A percentile compares a stretch with the other conserved stretches of the same genome.
phyloP scores from a whole-genome alignment of 345 rosid species.

The Mallotus nudiflorus region DNA sequence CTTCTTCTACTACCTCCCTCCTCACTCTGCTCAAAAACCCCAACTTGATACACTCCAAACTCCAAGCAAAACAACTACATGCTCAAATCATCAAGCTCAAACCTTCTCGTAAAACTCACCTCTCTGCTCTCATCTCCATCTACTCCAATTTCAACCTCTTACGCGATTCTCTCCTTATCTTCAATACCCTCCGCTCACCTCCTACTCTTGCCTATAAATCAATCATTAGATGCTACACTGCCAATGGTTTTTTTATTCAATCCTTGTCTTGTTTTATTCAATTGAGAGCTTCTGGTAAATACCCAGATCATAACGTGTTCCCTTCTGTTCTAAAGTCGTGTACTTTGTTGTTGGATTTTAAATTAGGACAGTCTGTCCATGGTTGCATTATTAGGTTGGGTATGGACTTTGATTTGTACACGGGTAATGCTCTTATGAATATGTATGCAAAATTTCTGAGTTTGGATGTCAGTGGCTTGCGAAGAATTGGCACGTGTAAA shows the following conservation, averaged over 20 bases:
- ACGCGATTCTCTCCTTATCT: conserved; percentile 47
- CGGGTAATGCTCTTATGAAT: conserved; percentile 81
- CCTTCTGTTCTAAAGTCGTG: conserved; percentile 75
- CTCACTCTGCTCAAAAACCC: conserved; percentile 46
- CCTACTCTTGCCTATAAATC: conserved; percentile 73
- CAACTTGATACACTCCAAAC: conserved; percentile 32
- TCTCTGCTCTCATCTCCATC: conserved; percentile 53
- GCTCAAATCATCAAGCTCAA: conserved; percentile 59
- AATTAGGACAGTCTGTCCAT: conserved; percentile 74
- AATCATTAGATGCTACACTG: conserved; percentile 60
- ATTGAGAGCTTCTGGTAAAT: conserved; percentile 59
- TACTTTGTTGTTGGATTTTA: conserved; percentile 49
- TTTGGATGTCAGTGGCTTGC: conserved; percentile 4
- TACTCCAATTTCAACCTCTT: conserved; percentile 62
- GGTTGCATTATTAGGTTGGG: conserved; percentile 67
- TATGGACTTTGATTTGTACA: conserved; percentile 59
- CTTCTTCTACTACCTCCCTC: conserved; percentile 31
- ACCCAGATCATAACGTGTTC: conserved; percentile 65
- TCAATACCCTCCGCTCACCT: conserved; percentile 52
- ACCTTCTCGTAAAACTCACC: conserved; percentile 34
- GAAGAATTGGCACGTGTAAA: neutral
- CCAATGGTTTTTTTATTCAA: conserved; percentile 40
- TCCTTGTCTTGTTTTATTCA: conserved; percentile 49
- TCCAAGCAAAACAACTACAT: conserved; percentile 68
- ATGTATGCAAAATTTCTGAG: conserved; percentile 69